Conservation (phyloP, 2,329 filamentous ascomycete genomes). For the Albifimbria verrucaria region DNA sequence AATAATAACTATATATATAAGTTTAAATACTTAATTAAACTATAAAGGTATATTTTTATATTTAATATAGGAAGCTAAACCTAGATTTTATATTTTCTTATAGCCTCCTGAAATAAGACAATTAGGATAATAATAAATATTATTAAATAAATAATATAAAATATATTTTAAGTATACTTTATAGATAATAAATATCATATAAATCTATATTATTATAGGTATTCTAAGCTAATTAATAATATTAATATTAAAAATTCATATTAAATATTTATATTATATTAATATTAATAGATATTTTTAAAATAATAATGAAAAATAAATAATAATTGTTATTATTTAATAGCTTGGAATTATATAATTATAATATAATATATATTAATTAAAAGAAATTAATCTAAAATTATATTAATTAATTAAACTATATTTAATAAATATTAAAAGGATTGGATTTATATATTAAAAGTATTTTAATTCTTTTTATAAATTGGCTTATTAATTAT, state of each 20-base stretch:
- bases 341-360: neutral
- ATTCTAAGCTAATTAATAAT: neutral
- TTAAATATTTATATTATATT: neutral
- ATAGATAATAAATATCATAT: neutral
- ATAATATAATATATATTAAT: slow-evolving; percentile 1
- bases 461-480: neutral
- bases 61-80: neutral
- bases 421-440: neutral
- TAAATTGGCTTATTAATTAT: no score
- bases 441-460: neutral
- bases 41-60: neutral
- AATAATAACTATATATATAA: slow-evolving; percentile 2
- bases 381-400: neutral
- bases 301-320: neutral
- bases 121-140: neutral
- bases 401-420: neutral
- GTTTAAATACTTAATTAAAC: neutral
- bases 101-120: neutral
- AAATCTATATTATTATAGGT: neutral
- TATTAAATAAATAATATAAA: neutral
- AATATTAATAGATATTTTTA: slow-evolving; percentile 1
- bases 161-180: neutral
- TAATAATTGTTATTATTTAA: neutral
- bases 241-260: neutral
- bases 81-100: neutral